Base-by-base conservation (phyloP, 2,329 filamentous ascomycete species). In the Neopestalotiopsis sp. region DNA sequence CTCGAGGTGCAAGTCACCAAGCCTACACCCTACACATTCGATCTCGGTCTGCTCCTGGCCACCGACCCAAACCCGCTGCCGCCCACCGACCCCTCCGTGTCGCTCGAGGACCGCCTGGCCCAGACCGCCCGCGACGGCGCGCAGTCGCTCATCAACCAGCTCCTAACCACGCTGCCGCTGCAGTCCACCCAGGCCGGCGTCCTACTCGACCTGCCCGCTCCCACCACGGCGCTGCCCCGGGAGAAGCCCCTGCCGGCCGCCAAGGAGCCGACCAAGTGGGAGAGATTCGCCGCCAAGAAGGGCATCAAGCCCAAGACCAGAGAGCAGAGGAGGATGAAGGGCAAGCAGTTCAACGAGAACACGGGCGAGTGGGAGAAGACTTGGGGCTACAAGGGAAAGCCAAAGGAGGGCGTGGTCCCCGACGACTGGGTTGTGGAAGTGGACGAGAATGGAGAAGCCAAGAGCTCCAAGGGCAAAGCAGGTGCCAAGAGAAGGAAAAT, bases 211-310 rank as follows among this genome's bases (percentile, higher is more conserved):
- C 91, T 99, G 0, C 96, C 96, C 0, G 80, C 87, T 0, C 85
- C 90, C 0, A 84, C 88, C 24, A 97, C 92, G 1, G 81, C 86
- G 0, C 86, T 98, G 4, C 96, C 96, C 30, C 92, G 96, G 74
- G 95, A 98, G 84, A 98, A 99, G 83, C 94, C 94, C 10, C 86
- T 98, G 9, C 96, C 96, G 1, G 87, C 90, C 68, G 88, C 90
- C 74, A 96, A 95, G 84, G 86, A 91, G 68, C 92, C 92, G 74
- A 98, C 95, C 69, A 97, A 94, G 81, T 99, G 96, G 96, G 92
- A 97, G 85, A 90, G 92, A 77, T 99, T 99, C 84, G 96, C 96
- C 61, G 92, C 91, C 81, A 97, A 97, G 89, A 97, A 98, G 88
- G 96, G 96, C 68, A 98, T 99, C 83, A 93, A 92, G 84, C 90